These are phyloP conservation scores for Mortierella alpina DNA, from an alignment of 192 early-diverging fungal genomes.

Conservation along the genomic window DNA sequence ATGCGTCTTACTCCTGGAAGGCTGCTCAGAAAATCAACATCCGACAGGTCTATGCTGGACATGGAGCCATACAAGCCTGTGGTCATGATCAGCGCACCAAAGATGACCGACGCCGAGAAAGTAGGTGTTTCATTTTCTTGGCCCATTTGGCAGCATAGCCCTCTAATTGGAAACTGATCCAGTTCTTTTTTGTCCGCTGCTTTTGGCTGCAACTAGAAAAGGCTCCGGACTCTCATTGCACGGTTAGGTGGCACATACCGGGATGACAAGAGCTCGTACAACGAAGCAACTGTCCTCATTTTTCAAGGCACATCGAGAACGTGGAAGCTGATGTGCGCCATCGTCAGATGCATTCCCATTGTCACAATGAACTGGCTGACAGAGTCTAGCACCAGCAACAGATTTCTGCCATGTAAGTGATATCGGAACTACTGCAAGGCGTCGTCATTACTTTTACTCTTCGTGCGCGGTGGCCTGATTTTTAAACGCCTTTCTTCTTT, in stretches of 20 bases:
- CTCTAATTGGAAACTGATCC: neutral
- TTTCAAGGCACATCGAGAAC: conserved; percentile 14
- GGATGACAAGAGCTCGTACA: neutral
- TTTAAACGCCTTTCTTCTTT: neutral
- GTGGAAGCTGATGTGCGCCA: conserved; percentile 18
- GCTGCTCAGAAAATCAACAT: neutral
- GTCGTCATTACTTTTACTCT: too few species aligned
- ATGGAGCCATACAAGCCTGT: neutral
- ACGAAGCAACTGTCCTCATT: conserved; percentile 11
- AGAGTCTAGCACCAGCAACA: neutral
- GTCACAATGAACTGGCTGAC: conserved; percentile 18
- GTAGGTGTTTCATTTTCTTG: neutral
- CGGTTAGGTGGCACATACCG: neutral
- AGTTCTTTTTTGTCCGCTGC: neutral
- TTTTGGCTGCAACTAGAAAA: neutral
- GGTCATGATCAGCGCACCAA: conserved; percentile 13
- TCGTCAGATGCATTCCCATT: conserved; percentile 21
- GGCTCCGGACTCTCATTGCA: neutral
- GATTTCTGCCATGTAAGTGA: conserved; percentile 16
- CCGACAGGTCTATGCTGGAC: neutral
- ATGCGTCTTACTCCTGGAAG: conserved; percentile 1
- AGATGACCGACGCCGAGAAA: neutral
- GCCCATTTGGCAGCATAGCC: neutral
- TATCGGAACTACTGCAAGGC: neutral
- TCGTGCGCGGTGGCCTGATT: neutral